A percentile compares a stretch with the other conserved stretches of the same genome.
phyloP scores from a whole-genome alignment of 2,329 filamentous ascomycete genomes.

The Cercospora zeina region DNA sequence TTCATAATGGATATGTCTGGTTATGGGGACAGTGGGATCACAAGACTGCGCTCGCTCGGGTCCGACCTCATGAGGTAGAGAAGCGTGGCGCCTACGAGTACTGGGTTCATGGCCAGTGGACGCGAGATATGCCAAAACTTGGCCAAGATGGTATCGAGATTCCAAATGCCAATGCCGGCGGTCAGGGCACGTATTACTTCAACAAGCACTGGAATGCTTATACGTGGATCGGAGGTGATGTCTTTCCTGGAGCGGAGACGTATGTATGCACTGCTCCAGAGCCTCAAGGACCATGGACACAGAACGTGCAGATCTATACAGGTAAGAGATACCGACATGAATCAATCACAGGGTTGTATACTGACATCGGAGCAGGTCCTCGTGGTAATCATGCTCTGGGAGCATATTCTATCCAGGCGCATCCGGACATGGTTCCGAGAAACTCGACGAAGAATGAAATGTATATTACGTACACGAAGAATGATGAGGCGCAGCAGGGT shows the following conservation, averaged over 20 bases:
- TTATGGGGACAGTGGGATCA: slow-evolving; percentile 23
- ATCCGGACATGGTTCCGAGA: slow-evolving; percentile 20
- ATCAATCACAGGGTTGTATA: background rate
- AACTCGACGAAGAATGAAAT: slow-evolving; percentile 24
- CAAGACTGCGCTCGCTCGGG: slow-evolving; percentile 23
- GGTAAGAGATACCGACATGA: background rate
- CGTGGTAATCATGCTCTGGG: slow-evolving; percentile 20
- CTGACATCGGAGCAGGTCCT: slow-evolving; percentile 13
- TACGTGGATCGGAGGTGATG: slow-evolving; percentile 35
- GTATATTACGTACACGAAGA: slow-evolving; percentile 28
- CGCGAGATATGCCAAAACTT: slow-evolving; percentile 12
- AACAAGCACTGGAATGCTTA: slow-evolving; percentile 31
- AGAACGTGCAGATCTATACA: slow-evolving; percentile 17
- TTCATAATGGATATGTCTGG: slow-evolving; percentile 21
- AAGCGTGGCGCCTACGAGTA: slow-evolving; percentile 22
- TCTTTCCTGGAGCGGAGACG: slow-evolving; percentile 26
- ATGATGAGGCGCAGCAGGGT: slow-evolving; percentile 17
- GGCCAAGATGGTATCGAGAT: slow-evolving; percentile 22
- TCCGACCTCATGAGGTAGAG: slow-evolving; percentile 21
- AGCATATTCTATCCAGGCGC: slow-evolving; percentile 26
- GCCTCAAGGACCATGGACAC: slow-evolving; percentile 35
- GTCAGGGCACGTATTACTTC: slow-evolving; percentile 35
- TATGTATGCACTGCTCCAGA: slow-evolving; percentile 33
- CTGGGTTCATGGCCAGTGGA: slow-evolving; percentile 24
- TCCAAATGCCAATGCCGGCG: slow-evolving; percentile 30